Conservation (phyloP, 176 grass and related monocot species). For the Triticum turgidum region DNA sequence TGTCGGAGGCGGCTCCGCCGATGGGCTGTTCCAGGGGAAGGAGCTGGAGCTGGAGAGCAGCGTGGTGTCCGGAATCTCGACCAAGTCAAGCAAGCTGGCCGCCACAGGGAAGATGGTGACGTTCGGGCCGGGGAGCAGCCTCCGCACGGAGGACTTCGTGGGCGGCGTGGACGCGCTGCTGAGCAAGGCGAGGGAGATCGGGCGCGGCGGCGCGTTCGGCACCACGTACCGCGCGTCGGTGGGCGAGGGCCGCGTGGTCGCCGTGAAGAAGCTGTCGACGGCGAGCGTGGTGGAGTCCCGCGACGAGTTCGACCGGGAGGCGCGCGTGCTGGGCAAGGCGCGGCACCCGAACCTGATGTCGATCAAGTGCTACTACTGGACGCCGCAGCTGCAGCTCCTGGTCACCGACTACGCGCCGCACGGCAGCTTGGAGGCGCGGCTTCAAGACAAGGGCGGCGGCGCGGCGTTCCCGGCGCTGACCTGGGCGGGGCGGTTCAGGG, state of each 20-base stretch:
- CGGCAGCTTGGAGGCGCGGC: slow-evolving; percentile 74
- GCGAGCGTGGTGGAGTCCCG: slow-evolving; percentile 55
- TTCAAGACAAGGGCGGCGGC: slow-evolving; percentile 38
- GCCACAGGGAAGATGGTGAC: slow-evolving; percentile 75
- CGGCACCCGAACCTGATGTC: slow-evolving; percentile 73
- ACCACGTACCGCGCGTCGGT: slow-evolving; percentile 65
- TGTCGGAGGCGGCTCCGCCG: neutral
- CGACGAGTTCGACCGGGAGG: slow-evolving; percentile 84
- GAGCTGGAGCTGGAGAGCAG: slow-evolving; percentile 54
- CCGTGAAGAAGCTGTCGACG: slow-evolving; percentile 66
- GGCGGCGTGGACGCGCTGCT: slow-evolving; percentile 67
- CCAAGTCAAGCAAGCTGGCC: slow-evolving; percentile 36
- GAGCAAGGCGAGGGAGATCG: slow-evolving; percentile 75
- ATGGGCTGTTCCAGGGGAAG: slow-evolving; percentile 23
- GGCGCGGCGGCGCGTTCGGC: slow-evolving; percentile 58
- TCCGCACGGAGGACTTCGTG: slow-evolving; percentile 74
- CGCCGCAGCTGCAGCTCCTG: slow-evolving; percentile 79
- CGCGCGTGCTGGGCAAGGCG: slow-evolving; percentile 80
- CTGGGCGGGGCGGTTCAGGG: slow-evolving; percentile 73
- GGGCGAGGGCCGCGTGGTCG: slow-evolving; percentile 48
- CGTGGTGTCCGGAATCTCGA: slow-evolving; percentile 43
- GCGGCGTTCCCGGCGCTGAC: slow-evolving; percentile 30
- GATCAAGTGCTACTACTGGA: slow-evolving; percentile 97
- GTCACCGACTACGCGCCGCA: slow-evolving; percentile 73
- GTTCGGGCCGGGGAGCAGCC: slow-evolving; percentile 60